Conservation (phyloP, 371 early-diverging fungal genomes). For the Haplosporangium sp. region DNA sequence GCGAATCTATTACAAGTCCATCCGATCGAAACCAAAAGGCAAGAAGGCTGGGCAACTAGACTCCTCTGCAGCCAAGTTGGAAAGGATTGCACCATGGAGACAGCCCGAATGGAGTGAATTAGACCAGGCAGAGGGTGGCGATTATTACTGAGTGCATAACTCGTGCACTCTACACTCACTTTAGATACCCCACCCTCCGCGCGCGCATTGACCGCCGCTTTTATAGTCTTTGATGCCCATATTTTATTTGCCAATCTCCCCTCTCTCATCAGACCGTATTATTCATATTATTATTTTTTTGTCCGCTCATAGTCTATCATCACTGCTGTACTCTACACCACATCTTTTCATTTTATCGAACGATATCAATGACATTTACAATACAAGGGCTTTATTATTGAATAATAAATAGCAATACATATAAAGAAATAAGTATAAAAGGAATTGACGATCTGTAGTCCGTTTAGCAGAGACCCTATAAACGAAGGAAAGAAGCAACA, state of each 20-base stretch:
- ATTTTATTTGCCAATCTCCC: background rate
- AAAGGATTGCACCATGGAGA: constrained; percentile 25
- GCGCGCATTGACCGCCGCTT: too few relatives aligned
- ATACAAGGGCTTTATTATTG: too few relatives aligned
- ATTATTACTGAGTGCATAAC: constrained; percentile 8
- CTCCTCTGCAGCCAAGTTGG: constrained; percentile 26
- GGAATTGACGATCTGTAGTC: too few relatives aligned
- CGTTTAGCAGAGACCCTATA: constrained; percentile 5
- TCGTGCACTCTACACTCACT: background rate
- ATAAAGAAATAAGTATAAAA: too few relatives aligned
- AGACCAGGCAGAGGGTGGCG: constrained; percentile 2
- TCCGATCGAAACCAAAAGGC: constrained; percentile 52
- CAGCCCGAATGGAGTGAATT: constrained; percentile 34
- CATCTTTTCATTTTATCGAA: too few relatives aligned
- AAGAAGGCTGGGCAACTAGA: constrained; percentile 47
- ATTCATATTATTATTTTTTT: background rate
- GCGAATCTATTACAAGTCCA: constrained; percentile 47
- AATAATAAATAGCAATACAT: too few relatives aligned
- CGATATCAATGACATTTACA: too few relatives aligned
- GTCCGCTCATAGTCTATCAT: background rate
- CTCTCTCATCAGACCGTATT: background rate
- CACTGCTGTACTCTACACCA: too few relatives aligned
- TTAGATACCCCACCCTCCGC: background rate
- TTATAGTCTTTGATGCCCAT: too few relatives aligned
- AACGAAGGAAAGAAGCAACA: background rate